Evolutionary conservation across 2,329 filamentous ascomycete species (phyloP).

Genomic region (Colletotrichum musicola): DNA sequence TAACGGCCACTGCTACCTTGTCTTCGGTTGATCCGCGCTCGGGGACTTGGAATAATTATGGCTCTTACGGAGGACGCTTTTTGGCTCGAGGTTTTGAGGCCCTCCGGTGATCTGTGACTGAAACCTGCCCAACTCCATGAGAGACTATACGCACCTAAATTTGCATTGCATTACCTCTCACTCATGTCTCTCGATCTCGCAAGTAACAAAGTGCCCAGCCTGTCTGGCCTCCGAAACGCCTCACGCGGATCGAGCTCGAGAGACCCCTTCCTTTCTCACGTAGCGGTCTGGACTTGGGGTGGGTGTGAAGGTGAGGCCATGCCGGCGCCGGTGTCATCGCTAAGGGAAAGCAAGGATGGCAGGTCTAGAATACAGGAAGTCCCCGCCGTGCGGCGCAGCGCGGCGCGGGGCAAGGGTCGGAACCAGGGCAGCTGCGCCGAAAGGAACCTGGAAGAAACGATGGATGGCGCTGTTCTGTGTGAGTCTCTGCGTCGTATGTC

Average conservation of each 20-base stretch:
- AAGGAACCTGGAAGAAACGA: constrained; percentile 22
- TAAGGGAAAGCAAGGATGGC: constrained; percentile 27
- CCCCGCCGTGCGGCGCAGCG: not conserved
- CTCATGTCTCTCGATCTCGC: too few species aligned
- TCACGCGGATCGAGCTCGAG: constrained; percentile 32
- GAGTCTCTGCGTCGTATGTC: too few species aligned
- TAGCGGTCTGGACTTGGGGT: constrained; percentile 27
- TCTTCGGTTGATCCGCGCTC: not conserved
- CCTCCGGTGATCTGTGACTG: not conserved
- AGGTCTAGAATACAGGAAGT: constrained; percentile 7
- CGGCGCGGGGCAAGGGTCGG: constrained; percentile 22
- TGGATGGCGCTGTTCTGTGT: too few species aligned
- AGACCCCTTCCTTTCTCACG: constrained; percentile 15
- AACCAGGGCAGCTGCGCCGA: constrained; percentile 36
- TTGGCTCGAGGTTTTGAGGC: not conserved
- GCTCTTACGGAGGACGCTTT: not conserved
- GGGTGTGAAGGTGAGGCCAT: not conserved
- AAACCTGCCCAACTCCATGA: too few species aligned
- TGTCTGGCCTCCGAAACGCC: constrained; percentile 1
- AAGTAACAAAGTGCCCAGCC: too few species aligned
- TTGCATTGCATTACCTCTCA: too few species aligned
- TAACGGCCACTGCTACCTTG: not conserved
- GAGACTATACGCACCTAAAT: too few species aligned
- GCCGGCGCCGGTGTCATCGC: not conserved
- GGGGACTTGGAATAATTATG: not conserved